These are phyloP conservation scores for Sugiyamaella marilandica DNA, from an alignment of 805 yeast species.

Conservation along the genomic window DNA sequence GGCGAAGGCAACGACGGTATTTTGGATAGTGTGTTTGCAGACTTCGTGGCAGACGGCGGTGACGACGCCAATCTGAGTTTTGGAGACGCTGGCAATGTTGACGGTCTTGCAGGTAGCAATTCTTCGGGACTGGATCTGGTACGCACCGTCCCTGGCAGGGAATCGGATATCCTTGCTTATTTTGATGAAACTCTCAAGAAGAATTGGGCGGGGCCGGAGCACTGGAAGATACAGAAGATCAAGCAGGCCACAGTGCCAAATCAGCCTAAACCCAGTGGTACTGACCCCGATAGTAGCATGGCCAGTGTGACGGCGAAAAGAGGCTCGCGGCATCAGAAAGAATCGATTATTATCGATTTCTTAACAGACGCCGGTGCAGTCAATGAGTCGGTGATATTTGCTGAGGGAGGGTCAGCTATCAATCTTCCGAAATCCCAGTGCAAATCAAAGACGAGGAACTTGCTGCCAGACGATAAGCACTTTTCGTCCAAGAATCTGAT, in stretches of 20 bases:
- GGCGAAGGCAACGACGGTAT: not conserved
- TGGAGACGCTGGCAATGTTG: constrained; percentile 5
- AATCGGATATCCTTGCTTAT: constrained; percentile 66
- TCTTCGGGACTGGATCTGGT: not conserved
- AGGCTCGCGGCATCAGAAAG: constrained; percentile 27
- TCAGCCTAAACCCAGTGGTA: not conserved
- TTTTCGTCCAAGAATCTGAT: constrained; percentile 67
- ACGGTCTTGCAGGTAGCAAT: not conserved
- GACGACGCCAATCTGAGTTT: constrained; percentile 9
- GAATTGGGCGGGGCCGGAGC: constrained; percentile 90
- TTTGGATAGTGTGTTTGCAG: constrained; percentile 13
- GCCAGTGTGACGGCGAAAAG: constrained; percentile 1
- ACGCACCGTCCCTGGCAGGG: not conserved
- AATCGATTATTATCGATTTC: constrained; percentile 41
- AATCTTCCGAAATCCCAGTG: constrained; percentile 42
- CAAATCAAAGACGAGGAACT: constrained; percentile 40
- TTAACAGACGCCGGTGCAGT: constrained; percentile 33
- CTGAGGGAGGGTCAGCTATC: constrained; percentile 35
- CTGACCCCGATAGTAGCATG: not conserved
- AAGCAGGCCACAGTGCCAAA: constrained; percentile 29
- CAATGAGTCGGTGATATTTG: constrained; percentile 41
- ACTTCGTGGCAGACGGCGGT: constrained; percentile 8
- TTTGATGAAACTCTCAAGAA: constrained; percentile 66
- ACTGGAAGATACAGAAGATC: constrained; percentile 75
- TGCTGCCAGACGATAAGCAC: constrained; percentile 68